Evolutionary conservation across 2,329 filamentous ascomycete genomes (phyloP).

Genomic region (Gremmenia infestans): DNA sequence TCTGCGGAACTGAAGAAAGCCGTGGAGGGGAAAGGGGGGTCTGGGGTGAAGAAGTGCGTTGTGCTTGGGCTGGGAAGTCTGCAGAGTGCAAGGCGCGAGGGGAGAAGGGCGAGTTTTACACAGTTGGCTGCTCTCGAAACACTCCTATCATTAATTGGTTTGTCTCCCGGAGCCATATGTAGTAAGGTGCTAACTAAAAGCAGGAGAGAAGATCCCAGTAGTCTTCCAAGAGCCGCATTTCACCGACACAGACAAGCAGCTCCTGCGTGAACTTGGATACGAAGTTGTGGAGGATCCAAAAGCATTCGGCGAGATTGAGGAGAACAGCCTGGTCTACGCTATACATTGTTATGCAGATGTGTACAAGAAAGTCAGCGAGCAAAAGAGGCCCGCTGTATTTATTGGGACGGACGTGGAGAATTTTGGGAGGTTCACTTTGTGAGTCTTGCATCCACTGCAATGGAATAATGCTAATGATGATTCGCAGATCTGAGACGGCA

Average conservation of each 20-base stretch:
- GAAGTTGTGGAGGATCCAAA: constrained; percentile 26
- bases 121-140: constrained; percentile 29
- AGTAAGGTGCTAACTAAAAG: not conserved
- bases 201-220: not conserved
- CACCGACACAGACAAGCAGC: constrained; percentile 28
- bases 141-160: constrained; percentile 21
- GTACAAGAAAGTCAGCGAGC: constrained; percentile 24
- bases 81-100: constrained; percentile 27
- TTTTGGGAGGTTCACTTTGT: constrained; percentile 25
- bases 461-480: not conserved
- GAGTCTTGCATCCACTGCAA: constrained; percentile 2
- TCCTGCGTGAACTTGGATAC: constrained; percentile 24
- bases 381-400: constrained; percentile 22
- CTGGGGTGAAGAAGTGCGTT: constrained; percentile 24
- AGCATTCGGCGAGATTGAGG: constrained; percentile 23
- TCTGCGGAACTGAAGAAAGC: constrained; percentile 14
- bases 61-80: constrained; percentile 30
- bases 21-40: constrained; percentile 7
- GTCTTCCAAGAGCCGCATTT: constrained; percentile 31
- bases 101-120: constrained; percentile 24
- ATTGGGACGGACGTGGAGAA: constrained; percentile 29
- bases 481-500: constrained; percentile 7
- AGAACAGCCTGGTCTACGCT: constrained; percentile 29
- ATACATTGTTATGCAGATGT: constrained; percentile 32
- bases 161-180: not conserved